phyloP scores from a whole-genome alignment of 2,329 filamentous ascomycete genomes.

The Aspergillus quadrilineatus region DNA sequence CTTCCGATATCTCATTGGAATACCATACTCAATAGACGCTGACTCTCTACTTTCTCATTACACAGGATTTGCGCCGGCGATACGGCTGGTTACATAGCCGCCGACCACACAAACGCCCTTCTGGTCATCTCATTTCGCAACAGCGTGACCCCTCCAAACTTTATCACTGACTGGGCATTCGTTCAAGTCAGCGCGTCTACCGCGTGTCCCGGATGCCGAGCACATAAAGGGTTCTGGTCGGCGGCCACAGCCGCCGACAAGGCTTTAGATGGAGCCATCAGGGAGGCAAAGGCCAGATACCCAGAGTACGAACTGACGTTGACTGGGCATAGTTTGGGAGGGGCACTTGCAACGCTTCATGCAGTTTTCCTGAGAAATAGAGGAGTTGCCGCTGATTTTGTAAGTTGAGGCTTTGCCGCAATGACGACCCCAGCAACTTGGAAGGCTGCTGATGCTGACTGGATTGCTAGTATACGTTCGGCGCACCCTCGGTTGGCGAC shows the following conservation, averaged over 20 bases:
- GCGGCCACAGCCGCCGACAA: conserved; percentile 38
- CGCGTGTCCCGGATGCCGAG: conserved; percentile 44
- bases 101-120: conserved; percentile 44
- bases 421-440: too few relatives aligned
- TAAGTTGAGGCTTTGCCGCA: conserved; percentile 21
- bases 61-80: conserved; percentile 27
- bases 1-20: background rate
- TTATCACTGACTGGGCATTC: conserved; percentile 29
- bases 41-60: background rate
- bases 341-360: conserved; percentile 48
- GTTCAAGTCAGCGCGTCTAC: conserved; percentile 26
- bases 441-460: background rate
- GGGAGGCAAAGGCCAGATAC: conserved; percentile 37
- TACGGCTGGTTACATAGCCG: conserved; percentile 49
- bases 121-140: conserved; percentile 40
- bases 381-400: conserved; percentile 42
- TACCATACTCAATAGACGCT: background rate
- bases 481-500: conserved; percentile 39
- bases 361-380: conserved; percentile 42
- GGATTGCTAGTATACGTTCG: conserved; percentile 36
- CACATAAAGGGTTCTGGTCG: conserved; percentile 47
- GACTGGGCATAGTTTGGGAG: conserved; percentile 52
- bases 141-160: conserved; percentile 29
- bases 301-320: conserved; percentile 43
- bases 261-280: conserved; percentile 37